phyloP scores from a whole-genome alignment of 345 rosid species.

The Euclidium syriacum region DNA sequence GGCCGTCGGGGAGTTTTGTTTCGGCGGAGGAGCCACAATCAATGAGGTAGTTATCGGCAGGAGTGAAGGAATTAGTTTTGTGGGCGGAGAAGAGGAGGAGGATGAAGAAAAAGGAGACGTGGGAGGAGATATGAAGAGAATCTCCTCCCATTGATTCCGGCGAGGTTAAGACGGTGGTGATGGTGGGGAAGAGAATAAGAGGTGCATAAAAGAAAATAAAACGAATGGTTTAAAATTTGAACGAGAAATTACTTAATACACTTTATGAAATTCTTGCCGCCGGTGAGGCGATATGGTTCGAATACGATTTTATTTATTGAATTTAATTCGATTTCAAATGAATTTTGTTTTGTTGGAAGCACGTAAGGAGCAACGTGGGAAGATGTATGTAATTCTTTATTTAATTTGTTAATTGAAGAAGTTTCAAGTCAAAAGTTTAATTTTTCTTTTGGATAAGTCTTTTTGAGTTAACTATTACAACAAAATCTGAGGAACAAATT shows the following conservation, averaged over 20 bases:
- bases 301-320: background rate
- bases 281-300: background rate
- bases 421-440: constrained; percentile 1
- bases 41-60: constrained; percentile 61
- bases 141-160: constrained; percentile 37
- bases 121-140: constrained; percentile 27
- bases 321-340: background rate
- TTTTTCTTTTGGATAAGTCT: background rate
- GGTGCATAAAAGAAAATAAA: constrained; percentile 2
- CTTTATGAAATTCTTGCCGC: constrained; percentile 6
- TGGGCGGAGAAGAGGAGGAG: constrained; percentile 6
- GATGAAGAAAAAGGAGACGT: constrained; percentile 17
- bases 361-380: constrained; percentile 46
- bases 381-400: constrained; percentile 4
- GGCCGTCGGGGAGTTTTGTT: constrained; percentile 61
- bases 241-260: background rate
- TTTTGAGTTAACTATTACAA: background rate
- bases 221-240: constrained; percentile 13
- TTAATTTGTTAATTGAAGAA: background rate
- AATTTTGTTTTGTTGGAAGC: constrained; percentile 37
- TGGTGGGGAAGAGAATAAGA: background rate
- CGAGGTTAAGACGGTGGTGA: constrained; percentile 1
- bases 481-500: background rate
- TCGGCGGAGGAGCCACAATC: constrained; percentile 67
- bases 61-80: constrained; percentile 21